Base-by-base conservation (phyloP, 805 yeast species). In the Lipomyces oligophaga region DNA sequence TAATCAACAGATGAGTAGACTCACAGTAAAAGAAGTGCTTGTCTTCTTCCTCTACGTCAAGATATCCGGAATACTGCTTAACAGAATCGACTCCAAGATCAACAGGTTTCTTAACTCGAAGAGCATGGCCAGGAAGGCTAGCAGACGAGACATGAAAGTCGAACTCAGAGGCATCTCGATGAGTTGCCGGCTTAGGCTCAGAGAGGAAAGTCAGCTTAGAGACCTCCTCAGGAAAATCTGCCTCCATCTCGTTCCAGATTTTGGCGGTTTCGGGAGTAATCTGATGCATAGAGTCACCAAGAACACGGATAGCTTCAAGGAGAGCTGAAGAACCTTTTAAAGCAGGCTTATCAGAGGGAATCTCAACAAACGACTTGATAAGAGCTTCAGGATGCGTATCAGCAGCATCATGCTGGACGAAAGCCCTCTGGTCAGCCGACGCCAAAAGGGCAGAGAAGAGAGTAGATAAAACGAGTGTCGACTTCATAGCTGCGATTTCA, bases 11-110 rank as follows among this genome's bases (percentile, higher is more conserved):
- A 3, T 8, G 37, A 43, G 10, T 38, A 43, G n/a, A n/a, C n/a
- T n/a, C n/a, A n/a, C 57, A 88, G 72, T 81, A 90, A 67, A 89
- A 90, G 65, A 89, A 81, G 66, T 85, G 94, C 69, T 88, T 89
- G 57, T 86, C 96, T 57, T 81, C 86, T 41, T 81, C 85, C 49
- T 79, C 82, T 36, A 80, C 78, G 60, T 81, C 84, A 58, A 83
- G 68, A 63, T 83, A 83, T 30, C 93, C 93, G 18, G 85, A 71
- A 60, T 79, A 79, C 65, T 83, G 90, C 49, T 82, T 79, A 40
- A 86, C 95, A 4, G 73, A 66, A 68, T 90, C 97, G 47, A 89
- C 69, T 15, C 94, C 95, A 57, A 89, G 75, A 31, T 68, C 71
- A 53, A 74, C 71, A 11, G 95, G 95, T 54, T 76, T 69, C 67